Conservation (phyloP, 2,329 filamentous ascomycete genomes). For the Fusarium secorum region DNA sequence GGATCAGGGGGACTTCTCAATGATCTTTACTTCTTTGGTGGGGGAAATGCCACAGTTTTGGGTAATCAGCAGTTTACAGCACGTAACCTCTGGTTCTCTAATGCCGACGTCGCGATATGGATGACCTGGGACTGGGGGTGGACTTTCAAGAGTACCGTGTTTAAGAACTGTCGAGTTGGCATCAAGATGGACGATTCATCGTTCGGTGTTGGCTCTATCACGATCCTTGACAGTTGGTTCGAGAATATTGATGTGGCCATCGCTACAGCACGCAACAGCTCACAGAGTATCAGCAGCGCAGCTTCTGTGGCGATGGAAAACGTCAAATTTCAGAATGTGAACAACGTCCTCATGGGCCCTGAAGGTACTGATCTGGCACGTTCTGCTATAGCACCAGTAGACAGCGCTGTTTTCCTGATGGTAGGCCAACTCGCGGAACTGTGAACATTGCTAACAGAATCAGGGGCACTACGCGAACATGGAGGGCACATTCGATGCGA, state of each 20-base stretch:
- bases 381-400: slow-evolving; percentile 5
- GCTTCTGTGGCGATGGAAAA: slow-evolving; percentile 60
- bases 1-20: slow-evolving; percentile 72
- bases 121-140: slow-evolving; percentile 82
- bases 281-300: slow-evolving; percentile 46
- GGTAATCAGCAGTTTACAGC: slow-evolving; percentile 79
- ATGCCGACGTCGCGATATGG: slow-evolving; percentile 70
- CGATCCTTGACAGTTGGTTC: slow-evolving; percentile 77
- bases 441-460: slow-evolving; percentile 8
- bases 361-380: slow-evolving; percentile 30
- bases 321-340: slow-evolving; percentile 49
- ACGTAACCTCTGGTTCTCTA: slow-evolving; percentile 71
- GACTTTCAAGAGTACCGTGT: slow-evolving; percentile 72
- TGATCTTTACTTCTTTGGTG: slow-evolving; percentile 76
- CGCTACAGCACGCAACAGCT: slow-evolving; percentile 61
- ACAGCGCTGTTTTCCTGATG: slow-evolving; percentile 39
- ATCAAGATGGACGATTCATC: slow-evolving; percentile 68
- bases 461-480: slow-evolving; percentile 41
- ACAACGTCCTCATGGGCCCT: slow-evolving; percentile 41
- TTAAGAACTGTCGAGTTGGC: slow-evolving; percentile 70
- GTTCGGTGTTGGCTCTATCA: slow-evolving; percentile 73
- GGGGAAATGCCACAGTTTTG: slow-evolving; percentile 63
- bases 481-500: slow-evolving; percentile 32
- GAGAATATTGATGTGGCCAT: slow-evolving; percentile 72
- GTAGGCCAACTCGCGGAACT: slow-evolving; percentile 6